Evolutionary conservation across 352 stramenopile species (phyloP), one percentile per base, ranked within the genome.

Genomic region (Pythium apleroticum): DNA sequence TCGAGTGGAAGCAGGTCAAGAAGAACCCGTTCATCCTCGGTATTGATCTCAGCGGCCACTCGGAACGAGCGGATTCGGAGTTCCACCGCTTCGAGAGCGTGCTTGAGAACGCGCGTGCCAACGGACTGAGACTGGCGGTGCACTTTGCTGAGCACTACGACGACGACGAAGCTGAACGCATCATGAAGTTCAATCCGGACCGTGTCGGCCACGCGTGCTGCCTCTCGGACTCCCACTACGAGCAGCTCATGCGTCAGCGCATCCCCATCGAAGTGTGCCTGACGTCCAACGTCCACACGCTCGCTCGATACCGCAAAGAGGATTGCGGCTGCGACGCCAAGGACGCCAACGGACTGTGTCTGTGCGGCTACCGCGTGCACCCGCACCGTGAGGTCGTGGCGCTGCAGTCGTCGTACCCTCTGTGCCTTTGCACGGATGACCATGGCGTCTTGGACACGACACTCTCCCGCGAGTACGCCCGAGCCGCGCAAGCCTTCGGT

Each of bases 241-340:
- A 83, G 45, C 77, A 81, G 57, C 84, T 98, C 68, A 62, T 88
- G 24, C 31, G 52, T 22, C 59, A 80, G 17, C 75, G 74, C 20
- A 96, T 98, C 59, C 92, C 93, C 7, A 87, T 98, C 48, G 95
- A 98, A 74, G 76, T 93, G 7, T 98, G 95, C 72, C 80, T 97
- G 22, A 98, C 92, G 8, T 98, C 90, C 19, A 98, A 98, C 73
- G 84, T 97, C 27, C 88, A 97, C 76, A 98, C 93, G 20, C 77
- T 98, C 55, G 90, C 88, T 48, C 78, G 94, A 45, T 91, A 91
- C 56, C 75, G 77, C 43, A 63, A 63, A 12, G 59, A 62, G 39
- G 62, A 70, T 20, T 77, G 63, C 48, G 72, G 63, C 17, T 88
- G 77, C 50, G 71, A 64, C 22, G 30, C 45, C 41, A 76, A 83